Evolutionary conservation across 495 filamentous ascomycete species (phyloP).

Genomic region (Daldinia concentrica): DNA sequence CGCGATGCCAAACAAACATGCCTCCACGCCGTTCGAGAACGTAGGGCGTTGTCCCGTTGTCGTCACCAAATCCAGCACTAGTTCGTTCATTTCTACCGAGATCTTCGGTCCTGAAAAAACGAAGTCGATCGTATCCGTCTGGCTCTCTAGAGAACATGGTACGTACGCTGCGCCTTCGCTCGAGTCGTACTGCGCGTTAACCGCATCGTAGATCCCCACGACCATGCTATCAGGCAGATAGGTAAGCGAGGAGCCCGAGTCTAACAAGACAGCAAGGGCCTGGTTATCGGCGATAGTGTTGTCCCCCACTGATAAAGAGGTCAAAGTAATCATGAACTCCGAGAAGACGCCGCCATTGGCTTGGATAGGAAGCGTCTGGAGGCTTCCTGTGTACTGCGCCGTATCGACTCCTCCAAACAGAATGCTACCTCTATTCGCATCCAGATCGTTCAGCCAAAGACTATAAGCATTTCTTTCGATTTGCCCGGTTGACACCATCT

Average conservation of each 20-base stretch:
- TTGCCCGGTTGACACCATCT: slow-evolving; percentile 72
- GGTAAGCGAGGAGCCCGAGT: slow-evolving; percentile 90
- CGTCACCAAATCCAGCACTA: slow-evolving; percentile 72
- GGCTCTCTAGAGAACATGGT: slow-evolving; percentile 72
- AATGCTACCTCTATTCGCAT: slow-evolving; percentile 78
- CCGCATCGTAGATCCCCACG: slow-evolving; percentile 67
- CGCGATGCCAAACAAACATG: slow-evolving; percentile 80
- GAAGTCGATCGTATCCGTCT: slow-evolving; percentile 70
- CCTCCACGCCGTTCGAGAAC: slow-evolving; percentile 67
- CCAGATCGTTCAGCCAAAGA: slow-evolving; percentile 86
- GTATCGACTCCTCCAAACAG: slow-evolving; percentile 93
- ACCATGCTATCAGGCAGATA: slow-evolving; percentile 82
- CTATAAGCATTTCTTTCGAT: slow-evolving; percentile 88
- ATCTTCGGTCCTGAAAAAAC: slow-evolving; percentile 75
- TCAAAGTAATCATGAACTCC: slow-evolving; percentile 88
- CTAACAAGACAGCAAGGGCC: slow-evolving; percentile 78
- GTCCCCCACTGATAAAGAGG: slow-evolving; percentile 56
- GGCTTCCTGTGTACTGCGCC: slow-evolving; percentile 74
- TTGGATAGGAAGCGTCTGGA: slow-evolving; percentile 81
- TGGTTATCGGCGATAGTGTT: slow-evolving; percentile 62
- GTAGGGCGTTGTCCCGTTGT: slow-evolving; percentile 58
- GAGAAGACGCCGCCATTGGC: slow-evolving; percentile 64
- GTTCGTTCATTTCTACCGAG: slow-evolving; percentile 75
- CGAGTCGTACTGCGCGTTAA: slow-evolving; percentile 70
- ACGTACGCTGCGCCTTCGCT: slow-evolving; percentile 70